Evolutionary conservation across 2,329 filamentous ascomycete genomes (phyloP).

Genomic region (Periconia sp.): DNA sequence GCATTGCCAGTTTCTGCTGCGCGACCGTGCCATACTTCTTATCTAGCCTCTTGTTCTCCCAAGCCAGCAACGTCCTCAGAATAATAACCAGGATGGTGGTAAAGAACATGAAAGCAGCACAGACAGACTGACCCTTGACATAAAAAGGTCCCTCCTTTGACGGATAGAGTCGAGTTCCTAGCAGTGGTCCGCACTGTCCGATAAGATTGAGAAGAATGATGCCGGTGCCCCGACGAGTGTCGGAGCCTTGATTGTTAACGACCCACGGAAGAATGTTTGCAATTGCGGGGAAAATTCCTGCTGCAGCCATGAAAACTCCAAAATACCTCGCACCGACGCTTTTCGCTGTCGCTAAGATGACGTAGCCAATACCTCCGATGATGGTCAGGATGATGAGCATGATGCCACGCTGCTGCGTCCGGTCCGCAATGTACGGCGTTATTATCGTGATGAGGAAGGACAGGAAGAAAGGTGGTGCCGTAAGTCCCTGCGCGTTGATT

Average conservation of each 20-base stretch:
- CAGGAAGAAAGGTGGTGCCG: slow-evolving; percentile 73
- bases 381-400: slow-evolving; percentile 64
- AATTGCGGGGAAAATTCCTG: slow-evolving; percentile 70
- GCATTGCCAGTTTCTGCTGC: slow-evolving; percentile 30
- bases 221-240: slow-evolving; percentile 69
- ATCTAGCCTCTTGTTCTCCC: slow-evolving; percentile 47
- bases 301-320: slow-evolving; percentile 61
- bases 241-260: slow-evolving; percentile 68
- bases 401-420: slow-evolving; percentile 66
- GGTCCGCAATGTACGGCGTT: slow-evolving; percentile 70
- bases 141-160: slow-evolving; percentile 38
- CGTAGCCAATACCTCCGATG: slow-evolving; percentile 67
- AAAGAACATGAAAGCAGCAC: slow-evolving; percentile 47
- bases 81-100: slow-evolving; percentile 36
- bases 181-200: slow-evolving; percentile 57
- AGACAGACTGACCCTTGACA: slow-evolving; percentile 43
- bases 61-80: slow-evolving; percentile 37
- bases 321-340: slow-evolving; percentile 59
- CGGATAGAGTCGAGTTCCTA: slow-evolving; percentile 45
- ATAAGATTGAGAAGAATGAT: slow-evolving; percentile 72
- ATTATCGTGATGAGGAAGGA: slow-evolving; percentile 68
- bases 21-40: slow-evolving; percentile 35
- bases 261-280: slow-evolving; percentile 75
- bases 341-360: slow-evolving; percentile 65
- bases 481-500: slow-evolving; percentile 73